These are phyloP conservation scores for Coemansia sp. DNA, from an alignment of 192 early-diverging fungal genomes.

Conservation along the genomic window DNA sequence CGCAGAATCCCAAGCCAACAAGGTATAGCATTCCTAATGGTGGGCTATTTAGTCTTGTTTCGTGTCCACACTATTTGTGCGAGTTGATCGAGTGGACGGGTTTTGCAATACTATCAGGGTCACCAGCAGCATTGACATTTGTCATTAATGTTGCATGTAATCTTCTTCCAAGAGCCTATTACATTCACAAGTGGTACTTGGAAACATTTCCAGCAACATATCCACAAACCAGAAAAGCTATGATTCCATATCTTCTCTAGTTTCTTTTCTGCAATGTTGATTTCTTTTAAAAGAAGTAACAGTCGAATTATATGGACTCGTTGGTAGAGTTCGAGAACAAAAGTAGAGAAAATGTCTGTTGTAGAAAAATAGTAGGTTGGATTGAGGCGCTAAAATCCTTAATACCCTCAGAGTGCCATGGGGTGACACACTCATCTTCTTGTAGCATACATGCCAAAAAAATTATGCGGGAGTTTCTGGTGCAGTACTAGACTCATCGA, in stretches of 20 bases:
- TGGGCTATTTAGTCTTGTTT: constrained; percentile 41
- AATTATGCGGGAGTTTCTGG: constrained; percentile 10
- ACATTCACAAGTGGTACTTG: constrained; percentile 48
- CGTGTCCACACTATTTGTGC: constrained; percentile 54
- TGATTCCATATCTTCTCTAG: constrained; percentile 48
- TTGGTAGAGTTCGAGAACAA: too few species aligned
- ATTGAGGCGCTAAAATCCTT: neutral
- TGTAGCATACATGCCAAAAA: constrained; percentile 3
- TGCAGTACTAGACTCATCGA: neutral
- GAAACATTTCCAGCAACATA: constrained; percentile 32
- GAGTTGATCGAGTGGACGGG: constrained; percentile 52
- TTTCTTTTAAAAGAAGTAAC: neutral
- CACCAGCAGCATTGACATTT: constrained; percentile 51
- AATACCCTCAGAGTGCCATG: too few species aligned
- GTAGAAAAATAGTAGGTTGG: neutral
- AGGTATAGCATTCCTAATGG: constrained; percentile 38
- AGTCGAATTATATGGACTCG: neutral
- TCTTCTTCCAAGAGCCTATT: constrained; percentile 41
- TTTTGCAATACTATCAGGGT: constrained; percentile 35
- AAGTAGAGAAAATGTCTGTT: neutral
- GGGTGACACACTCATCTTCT: constrained; percentile 6
- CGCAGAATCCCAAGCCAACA: neutral
- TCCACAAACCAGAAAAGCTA: constrained; percentile 35
- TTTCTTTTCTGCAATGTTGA: neutral
- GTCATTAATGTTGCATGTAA: constrained; percentile 31